phyloP scores from a whole-genome alignment of 148 eudicot genomes.

The Dianthus caryophyllus region DNA sequence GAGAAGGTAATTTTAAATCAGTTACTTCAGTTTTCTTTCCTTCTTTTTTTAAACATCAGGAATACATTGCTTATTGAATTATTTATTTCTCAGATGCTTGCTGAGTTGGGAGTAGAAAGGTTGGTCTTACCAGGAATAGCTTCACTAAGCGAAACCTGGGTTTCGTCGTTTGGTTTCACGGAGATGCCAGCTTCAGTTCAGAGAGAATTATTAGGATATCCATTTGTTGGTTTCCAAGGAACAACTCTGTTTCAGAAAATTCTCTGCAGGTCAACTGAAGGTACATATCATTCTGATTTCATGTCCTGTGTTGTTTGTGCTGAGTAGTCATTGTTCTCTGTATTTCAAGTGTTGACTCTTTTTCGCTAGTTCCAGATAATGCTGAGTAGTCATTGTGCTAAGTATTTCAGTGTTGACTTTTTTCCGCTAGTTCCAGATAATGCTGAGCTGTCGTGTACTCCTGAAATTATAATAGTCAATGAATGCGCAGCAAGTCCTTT shows the following conservation, averaged over 20 bases:
- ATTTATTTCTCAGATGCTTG: slow-evolving; percentile 50
- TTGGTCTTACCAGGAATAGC: slow-evolving; percentile 52
- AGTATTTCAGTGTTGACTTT: too few species aligned
- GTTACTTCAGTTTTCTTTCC: slow-evolving; percentile 4
- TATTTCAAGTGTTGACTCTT: slow-evolving; percentile 3
- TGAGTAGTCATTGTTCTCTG: slow-evolving; percentile 8
- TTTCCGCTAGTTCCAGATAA: too few species aligned
- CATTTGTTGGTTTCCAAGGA: slow-evolving; percentile 44
- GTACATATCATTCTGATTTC: background rate
- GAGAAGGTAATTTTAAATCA: slow-evolving; percentile 38
- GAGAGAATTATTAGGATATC: slow-evolving; percentile 39
- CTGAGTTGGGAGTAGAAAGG: slow-evolving; percentile 44
- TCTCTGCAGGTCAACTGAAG: slow-evolving; percentile 26
- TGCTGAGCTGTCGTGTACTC: too few species aligned
- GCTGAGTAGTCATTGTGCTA: too few species aligned
- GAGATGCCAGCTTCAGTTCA: slow-evolving; percentile 32
- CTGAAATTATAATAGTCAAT: too few species aligned
- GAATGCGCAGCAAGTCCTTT: too few species aligned
- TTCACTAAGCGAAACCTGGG: slow-evolving; percentile 43
- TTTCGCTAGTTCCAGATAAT: slow-evolving; percentile 5
- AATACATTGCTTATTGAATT: too few species aligned
- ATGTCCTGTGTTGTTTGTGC: slow-evolving; percentile 1
- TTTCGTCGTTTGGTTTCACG: slow-evolving; percentile 42
- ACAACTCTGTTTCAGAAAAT: slow-evolving; percentile 44
- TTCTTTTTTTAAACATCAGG: background rate